Evolutionary conservation across 306 rosid genomes (phyloP).

Genomic region (Cucumis sativus): Cucumber_9930_V3 NC_026661.2:19612001-19612500

Average conservation of each 20-base stretch:
- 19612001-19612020: constrained; percentile 37
- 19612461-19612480: constrained; percentile 22
- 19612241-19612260: constrained; percentile 56
- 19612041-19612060: constrained; percentile 28
- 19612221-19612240: constrained; percentile 27
- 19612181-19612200: constrained; percentile 23
- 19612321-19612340: constrained; percentile 77
- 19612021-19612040: constrained; percentile 11
- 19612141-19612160: constrained; percentile 21
- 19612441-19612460: constrained; percentile 40
- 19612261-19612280: constrained; percentile 59
- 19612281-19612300: constrained; percentile 72
- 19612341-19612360: constrained; percentile 81
- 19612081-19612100: constrained; percentile 18
- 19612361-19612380: constrained; percentile 29
- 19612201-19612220: constrained; percentile 15
- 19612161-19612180: constrained; percentile 15
- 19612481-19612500: constrained; percentile 23
- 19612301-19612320: constrained; percentile 59
- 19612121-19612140: constrained; percentile 21
- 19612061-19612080: constrained; percentile 14
- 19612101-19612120: constrained; percentile 22
- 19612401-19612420: constrained; percentile 40
- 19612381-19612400: constrained; percentile 30
- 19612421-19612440: constrained; percentile 37